phyloP scores from a whole-genome alignment of 176 grass and related monocot genomes.

The Hyparrhenia diplandra region DNA sequence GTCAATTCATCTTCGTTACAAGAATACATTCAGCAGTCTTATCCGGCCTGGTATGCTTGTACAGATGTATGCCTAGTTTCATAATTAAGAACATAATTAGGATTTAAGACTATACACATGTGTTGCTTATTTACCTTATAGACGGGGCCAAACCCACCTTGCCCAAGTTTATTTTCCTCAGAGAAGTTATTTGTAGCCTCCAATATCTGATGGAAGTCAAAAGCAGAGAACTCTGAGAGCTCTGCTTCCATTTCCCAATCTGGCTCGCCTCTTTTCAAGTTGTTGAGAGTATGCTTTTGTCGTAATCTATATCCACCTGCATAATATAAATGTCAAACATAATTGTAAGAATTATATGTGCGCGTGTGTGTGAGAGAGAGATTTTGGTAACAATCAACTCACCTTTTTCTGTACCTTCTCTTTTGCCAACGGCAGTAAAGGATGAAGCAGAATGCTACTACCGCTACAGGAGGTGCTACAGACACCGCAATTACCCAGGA shows the following conservation, averaged over 20 bases:
- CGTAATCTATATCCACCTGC: not conserved
- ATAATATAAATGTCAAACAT: too few species aligned
- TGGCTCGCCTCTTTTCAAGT: not conserved
- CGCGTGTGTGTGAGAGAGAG: too few species aligned
- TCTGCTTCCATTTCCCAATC: conserved; percentile 29
- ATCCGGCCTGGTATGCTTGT: too few species aligned
- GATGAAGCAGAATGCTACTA: not conserved
- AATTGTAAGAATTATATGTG: not conserved
- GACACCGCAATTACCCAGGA: not conserved
- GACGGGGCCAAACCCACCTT: conserved; percentile 26
- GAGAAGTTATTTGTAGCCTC: conserved; percentile 22
- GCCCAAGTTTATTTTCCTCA: conserved; percentile 25
- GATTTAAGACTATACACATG: too few species aligned
- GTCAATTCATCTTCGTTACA: too few species aligned
- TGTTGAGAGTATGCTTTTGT: not conserved
- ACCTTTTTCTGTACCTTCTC: not conserved
- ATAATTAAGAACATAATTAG: too few species aligned
- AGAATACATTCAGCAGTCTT: too few species aligned
- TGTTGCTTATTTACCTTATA: conserved; percentile 9
- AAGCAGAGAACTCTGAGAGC: conserved; percentile 7
- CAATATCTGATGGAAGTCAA: conserved; percentile 21
- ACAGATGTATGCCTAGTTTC: too few species aligned
- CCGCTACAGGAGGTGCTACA: not conserved
- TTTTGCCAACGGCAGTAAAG: not conserved
- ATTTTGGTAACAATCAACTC: not conserved